Percentiles rank a stretch among this genome's conserved stretches.
phyloP scores from a whole-genome alignment of 2,329 filamentous ascomycete genomes.

The Microcera coccophila region DNA sequence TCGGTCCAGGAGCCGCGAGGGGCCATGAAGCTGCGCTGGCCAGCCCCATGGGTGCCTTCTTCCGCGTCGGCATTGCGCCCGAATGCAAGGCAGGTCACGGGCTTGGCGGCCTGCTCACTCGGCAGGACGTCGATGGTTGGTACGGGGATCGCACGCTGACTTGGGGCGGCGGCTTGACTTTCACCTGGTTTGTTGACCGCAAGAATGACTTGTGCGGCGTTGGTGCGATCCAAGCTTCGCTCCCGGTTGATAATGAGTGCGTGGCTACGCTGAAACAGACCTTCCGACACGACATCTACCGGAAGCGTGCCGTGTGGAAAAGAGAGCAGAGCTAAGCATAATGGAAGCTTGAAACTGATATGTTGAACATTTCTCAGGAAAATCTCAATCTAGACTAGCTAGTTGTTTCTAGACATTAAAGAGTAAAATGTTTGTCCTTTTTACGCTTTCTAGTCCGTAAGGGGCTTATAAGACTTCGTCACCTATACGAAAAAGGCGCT shows the following conservation, averaged over 20 bases:
- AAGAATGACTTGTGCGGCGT: conserved; percentile 43
- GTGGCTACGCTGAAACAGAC: conserved; percentile 37
- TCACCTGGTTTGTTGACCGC: conserved; percentile 48
- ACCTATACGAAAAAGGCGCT: too few species aligned
- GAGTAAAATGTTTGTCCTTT: too few species aligned
- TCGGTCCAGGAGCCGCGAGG: conserved; percentile 30
- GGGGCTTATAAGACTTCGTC: too few species aligned
- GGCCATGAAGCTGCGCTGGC: conserved; percentile 28
- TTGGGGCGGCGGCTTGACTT: conserved; percentile 45
- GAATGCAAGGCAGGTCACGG: conserved; percentile 36
- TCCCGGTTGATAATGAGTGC: conserved; percentile 28
- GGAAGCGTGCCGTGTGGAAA: conserved; percentile 26
- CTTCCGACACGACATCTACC: conserved; percentile 41
- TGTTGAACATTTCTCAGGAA: too few species aligned
- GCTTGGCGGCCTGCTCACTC: conserved; percentile 38
- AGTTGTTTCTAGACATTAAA: too few species aligned
- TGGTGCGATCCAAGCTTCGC: conserved; percentile 36
- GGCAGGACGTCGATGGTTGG: conserved; percentile 41
- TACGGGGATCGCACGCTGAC: conserved; percentile 41
- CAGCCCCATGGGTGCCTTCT: conserved; percentile 32
- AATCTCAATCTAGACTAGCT: too few species aligned
- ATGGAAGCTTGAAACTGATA: too few species aligned
- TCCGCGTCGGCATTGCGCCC: conserved; percentile 32
- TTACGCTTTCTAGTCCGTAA: too few species aligned
- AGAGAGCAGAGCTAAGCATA: too few species aligned